Evolutionary conservation across 768 basidiomycete genomes (phyloP), one percentile per base, ranked within the genome.

Genomic region (Leccinum subgranulosum): DNA sequence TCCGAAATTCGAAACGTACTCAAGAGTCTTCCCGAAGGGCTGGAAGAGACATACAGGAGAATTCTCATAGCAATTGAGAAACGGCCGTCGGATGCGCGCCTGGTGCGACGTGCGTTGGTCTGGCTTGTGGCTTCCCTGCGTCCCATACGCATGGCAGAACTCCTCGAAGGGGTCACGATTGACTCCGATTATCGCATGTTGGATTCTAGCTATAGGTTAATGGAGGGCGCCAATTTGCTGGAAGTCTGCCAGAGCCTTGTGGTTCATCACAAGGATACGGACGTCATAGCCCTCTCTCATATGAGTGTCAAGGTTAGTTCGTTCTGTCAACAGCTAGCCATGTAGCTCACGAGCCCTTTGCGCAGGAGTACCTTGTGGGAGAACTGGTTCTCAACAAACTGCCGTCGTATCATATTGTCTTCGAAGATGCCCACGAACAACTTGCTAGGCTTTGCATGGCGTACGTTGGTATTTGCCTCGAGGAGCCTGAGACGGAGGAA

Each of bases 11-110:
- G 53, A 2, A 28, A 2, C 4, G 54, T 43, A 4, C 58, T 63
- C 4, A 10, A 56, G 11, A 53, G 51, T 19, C 64, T 64, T 4
- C 59, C 60, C 1, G 31, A 45, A 5, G 60, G 64, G 21, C 39
- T 64, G 1, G 58, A 69, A 21, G 67, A 66, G 34, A 69, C 67
- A 0, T 64, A 66, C 17, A 50, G 63, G 15, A 59, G 67, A 10
- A 69, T 66, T 21, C 56, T 69, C 3, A 27, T 47, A 4, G 45
- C 47, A 1, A 56, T 69, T 0, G 51, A 66, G n/a, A 28, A 29
- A 4, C 27, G 19, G 8, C 49, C 3, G 0, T 2, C 19, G 0
- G 45, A 58, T 6, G 49, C 43, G 11, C 8, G 19, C 9, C 29
- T 53, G 7, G 64, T 48, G 3, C 52, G 50, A 0, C 55, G 57